Base-by-base conservation (phyloP, 2,329 filamentous ascomycete species). In the Epichloe elymi region DNA sequence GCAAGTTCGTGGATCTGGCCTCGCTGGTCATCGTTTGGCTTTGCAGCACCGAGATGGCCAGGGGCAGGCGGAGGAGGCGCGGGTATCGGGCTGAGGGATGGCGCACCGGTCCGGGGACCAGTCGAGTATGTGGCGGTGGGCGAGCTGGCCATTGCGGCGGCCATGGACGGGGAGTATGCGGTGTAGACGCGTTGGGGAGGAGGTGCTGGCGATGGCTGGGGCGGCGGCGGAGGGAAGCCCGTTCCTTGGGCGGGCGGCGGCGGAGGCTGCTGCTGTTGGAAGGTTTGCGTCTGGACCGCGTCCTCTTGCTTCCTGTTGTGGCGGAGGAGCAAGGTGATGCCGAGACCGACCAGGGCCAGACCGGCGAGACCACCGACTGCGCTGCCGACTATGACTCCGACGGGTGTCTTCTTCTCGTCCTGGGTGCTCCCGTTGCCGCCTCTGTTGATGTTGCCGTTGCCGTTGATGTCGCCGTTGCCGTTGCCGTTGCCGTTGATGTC, bases 1-100 rank as follows among this genome's bases (percentile, higher is more conserved):
- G 17, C 15, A 37, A 49, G 39, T 35, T 44, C 48, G 40, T 49
- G 48, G 10, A 49, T 49, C 12, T 43, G 26, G 14, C 48, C 48
- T 17, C 33, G 48, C 10, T 42, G 38, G 36, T 48, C 26, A 35
- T 36, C 38, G 11, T 30, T 39, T 33, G 36, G 23, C 20, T 15
- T 42, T n/a, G 15, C 46, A 14, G 15, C 46, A 10, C 37, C 37
- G n/a, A 8, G 8, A 41, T 30, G 26, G 26, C 26, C 8, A 10
- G 26, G 8, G 8, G 26, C 26, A 26, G 26, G 26, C 23, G 23
- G 23, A 26, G 23, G 23, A 2, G 23, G 23, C 23, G 23, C 23
- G 23, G 23, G 23, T 26, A 8, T 8, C 23, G 23, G 23, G 23
- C 23, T 8, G 23, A 8, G 23, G 23, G 23, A 26, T 8, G 23